These are phyloP conservation scores for Primulina tabacum DNA, from an alignment of 257 asterid species.

Conservation along the genomic window DNA sequence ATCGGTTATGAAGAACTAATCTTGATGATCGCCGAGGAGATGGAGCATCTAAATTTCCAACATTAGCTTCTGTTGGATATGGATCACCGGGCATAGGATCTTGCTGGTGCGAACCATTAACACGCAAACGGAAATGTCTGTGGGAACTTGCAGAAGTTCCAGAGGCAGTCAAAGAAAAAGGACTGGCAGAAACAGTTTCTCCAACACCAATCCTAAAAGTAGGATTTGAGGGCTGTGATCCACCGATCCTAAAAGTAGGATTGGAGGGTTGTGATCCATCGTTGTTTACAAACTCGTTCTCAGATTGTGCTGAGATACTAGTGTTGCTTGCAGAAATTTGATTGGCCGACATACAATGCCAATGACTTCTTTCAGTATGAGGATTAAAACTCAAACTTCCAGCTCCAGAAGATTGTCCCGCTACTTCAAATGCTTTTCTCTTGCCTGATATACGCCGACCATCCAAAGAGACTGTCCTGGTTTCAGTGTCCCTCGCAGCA, in stretches of 20 bases:
- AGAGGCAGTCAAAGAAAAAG: slow-evolving; percentile 36
- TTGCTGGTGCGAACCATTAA: slow-evolving; percentile 56
- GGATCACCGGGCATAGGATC: slow-evolving; percentile 33
- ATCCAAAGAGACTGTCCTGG: slow-evolving; percentile 52
- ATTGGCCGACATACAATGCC: slow-evolving; percentile 39
- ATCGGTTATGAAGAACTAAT: slow-evolving; percentile 34
- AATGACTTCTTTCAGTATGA: slow-evolving; percentile 45
- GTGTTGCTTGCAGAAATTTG: slow-evolving; percentile 31
- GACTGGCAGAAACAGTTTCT: slow-evolving; percentile 35
- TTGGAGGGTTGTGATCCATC: slow-evolving; percentile 42
- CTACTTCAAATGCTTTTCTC: slow-evolving; percentile 66
- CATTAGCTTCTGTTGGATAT: slow-evolving; percentile 30
- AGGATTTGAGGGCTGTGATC: slow-evolving; percentile 49
- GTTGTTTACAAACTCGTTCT: slow-evolving; percentile 28
- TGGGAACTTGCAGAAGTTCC: slow-evolving; percentile 44
- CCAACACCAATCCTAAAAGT: slow-evolving; percentile 62
- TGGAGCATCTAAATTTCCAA: slow-evolving; percentile 37
- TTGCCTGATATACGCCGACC: slow-evolving; percentile 63
- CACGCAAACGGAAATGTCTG: slow-evolving; percentile 60
- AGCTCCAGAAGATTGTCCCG: slow-evolving; percentile 66
- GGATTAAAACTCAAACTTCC: slow-evolving; percentile 52
- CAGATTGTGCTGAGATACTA: slow-evolving; percentile 32
- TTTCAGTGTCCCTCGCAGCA: slow-evolving; percentile 40
- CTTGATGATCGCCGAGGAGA: slow-evolving; percentile 44
- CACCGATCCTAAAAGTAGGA: slow-evolving; percentile 55